Evolutionary conservation across 2,329 filamentous ascomycete genomes (phyloP).

Genomic region (Aspergillus ruber): DNA sequence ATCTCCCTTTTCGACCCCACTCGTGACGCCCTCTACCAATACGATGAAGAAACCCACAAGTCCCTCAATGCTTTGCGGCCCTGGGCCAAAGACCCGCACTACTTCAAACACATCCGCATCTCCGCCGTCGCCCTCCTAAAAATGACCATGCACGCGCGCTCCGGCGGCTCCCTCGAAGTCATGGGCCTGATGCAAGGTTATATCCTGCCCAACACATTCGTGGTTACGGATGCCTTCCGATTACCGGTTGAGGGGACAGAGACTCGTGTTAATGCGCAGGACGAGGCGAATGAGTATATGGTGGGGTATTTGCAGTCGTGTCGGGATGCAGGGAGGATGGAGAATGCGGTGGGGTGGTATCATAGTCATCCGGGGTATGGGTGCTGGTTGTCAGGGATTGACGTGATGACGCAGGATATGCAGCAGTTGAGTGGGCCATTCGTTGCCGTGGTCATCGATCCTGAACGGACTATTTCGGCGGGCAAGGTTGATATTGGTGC

Average conservation of each 20-base stretch:
- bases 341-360: conserved; percentile 97
- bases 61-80: conserved; percentile 58
- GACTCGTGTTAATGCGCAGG: conserved; percentile 91
- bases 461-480: conserved; percentile 86
- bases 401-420: conserved; percentile 78
- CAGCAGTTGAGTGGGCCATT: conserved; percentile 93
- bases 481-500: conserved; percentile 97
- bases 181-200: conserved; percentile 99
- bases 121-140: conserved; percentile 91
- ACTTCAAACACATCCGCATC: conserved; percentile 92
- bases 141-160: conserved; percentile 99
- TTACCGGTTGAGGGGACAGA: conserved; percentile 97
- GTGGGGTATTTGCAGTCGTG: conserved; percentile 73
- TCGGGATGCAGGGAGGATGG: conserved; percentile 67
- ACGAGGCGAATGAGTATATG: conserved; percentile 96
- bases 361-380: conserved; percentile 96
- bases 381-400: conserved; percentile 95
- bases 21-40: conserved; percentile 87
- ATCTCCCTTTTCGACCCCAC: conserved; percentile 75
- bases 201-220: conserved; percentile 71
- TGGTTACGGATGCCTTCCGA: conserved; percentile 90
- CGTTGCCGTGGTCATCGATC: conserved; percentile 91
- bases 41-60: conserved; percentile 64
- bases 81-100: conserved; percentile 71
- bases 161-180: conserved; percentile 82